Conservation (phyloP, 1,284 basidiomycete genomes). For the Boletus mariae region DNA sequence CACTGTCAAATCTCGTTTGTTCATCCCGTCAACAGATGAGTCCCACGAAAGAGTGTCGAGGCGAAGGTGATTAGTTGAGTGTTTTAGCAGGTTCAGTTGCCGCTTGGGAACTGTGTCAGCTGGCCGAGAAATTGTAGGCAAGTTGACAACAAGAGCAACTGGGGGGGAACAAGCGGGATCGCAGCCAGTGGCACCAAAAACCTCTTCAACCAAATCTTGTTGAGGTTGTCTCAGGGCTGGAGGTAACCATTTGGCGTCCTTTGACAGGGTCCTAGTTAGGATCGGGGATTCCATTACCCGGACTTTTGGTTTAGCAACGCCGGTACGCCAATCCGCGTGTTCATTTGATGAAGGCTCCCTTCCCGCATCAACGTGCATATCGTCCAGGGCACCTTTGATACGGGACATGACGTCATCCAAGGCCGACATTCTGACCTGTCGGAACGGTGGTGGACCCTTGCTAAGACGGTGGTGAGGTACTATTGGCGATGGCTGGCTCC, state of each 20-base stretch:
- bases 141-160: slow-evolving; percentile 49
- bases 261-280: slow-evolving; percentile 16
- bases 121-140: slow-evolving; percentile 48
- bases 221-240: slow-evolving; percentile 47
- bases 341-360: slow-evolving; percentile 21
- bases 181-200: slow-evolving; percentile 46
- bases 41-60: slow-evolving; percentile 74
- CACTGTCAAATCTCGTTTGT: slow-evolving; percentile 55
- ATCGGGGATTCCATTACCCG: slow-evolving; percentile 12
- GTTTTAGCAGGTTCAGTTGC: slow-evolving; percentile 44
- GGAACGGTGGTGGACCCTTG: slow-evolving; percentile 40
- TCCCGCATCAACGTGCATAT: slow-evolving; percentile 51
- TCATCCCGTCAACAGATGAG: slow-evolving; percentile 70
- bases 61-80: slow-evolving; percentile 39
- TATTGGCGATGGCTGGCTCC: slow-evolving; percentile 19
- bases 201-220: slow-evolving; percentile 42
- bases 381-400: slow-evolving; percentile 80
- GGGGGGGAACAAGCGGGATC: slow-evolving; percentile 53
- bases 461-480: slow-evolving; percentile 28
- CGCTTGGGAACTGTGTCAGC: slow-evolving; percentile 45
- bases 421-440: slow-evolving; percentile 70
- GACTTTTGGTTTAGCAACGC: slow-evolving; percentile 16
- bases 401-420: slow-evolving; percentile 85
- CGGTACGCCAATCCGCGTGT: slow-evolving; percentile 16
- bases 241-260: slow-evolving; percentile 47